These are phyloP conservation scores for Teratosphaeriaceae sp. DNA, from an alignment of 2,329 filamentous ascomycete genomes.

Conservation along the genomic window DNA sequence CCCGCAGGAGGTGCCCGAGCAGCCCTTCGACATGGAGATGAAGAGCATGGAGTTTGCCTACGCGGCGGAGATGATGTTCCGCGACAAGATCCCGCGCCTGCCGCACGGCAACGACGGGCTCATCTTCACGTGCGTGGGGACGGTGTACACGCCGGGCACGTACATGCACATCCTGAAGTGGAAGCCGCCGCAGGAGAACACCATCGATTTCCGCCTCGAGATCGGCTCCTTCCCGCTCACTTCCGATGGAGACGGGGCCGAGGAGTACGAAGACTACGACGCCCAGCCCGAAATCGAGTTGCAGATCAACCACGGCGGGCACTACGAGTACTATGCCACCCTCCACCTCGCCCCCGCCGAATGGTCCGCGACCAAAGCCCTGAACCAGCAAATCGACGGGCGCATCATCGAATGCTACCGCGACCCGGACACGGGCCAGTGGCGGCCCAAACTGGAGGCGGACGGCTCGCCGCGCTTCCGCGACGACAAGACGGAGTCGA, in stretches of 20 bases:
- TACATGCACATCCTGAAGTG: conserved; percentile 94
- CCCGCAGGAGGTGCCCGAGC: conserved; percentile 61
- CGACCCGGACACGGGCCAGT: conserved; percentile 60
- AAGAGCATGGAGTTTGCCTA: conserved; percentile 89
- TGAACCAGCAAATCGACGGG: conserved; percentile 72
- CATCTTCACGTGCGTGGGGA: conserved; percentile 92
- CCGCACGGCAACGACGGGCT: conserved; percentile 93
- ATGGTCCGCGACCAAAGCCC: conserved; percentile 73
- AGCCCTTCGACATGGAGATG: conserved; percentile 76
- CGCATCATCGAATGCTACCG: conserved; percentile 86
- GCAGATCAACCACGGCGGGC: conserved; percentile 58
- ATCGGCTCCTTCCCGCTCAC: conserved; percentile 64
- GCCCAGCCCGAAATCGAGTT: conserved; percentile 68
- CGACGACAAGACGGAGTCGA: conserved; percentile 87
- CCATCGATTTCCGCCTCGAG: conserved; percentile 79
- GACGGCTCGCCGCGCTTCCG: conserved; percentile 64
- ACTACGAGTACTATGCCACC: conserved; percentile 46
- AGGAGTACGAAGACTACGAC: conserved; percentile 65
- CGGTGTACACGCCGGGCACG: conserved; percentile 81
- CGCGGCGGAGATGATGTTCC: conserved; percentile 87
- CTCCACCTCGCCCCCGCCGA: conserved; percentile 67
- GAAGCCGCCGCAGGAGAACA: conserved; percentile 95
- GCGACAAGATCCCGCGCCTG: conserved; percentile 71
- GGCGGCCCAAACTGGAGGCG: conserved; percentile 60
- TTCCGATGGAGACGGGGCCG: conserved; percentile 63